These are phyloP conservation scores for Coemansia sp. DNA, from an alignment of 371 early-diverging fungal genomes.

Conservation along the genomic window DNA sequence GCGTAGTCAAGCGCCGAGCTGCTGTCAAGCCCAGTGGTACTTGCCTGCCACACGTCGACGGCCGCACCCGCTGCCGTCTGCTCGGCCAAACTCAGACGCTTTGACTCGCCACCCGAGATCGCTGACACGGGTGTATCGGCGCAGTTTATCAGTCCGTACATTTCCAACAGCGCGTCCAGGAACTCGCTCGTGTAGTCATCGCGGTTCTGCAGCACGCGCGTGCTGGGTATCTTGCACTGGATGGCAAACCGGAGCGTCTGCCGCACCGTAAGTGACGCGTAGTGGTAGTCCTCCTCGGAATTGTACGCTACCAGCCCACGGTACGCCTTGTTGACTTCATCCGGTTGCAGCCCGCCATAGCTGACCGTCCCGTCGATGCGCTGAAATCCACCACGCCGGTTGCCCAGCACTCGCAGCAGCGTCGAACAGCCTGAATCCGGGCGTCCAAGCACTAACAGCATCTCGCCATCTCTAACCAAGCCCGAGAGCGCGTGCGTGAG, in stretches of 20 bases:
- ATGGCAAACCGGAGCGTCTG: constrained; percentile 68
- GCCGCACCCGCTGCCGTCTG: constrained; percentile 77
- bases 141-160: constrained; percentile 46
- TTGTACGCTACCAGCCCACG: constrained; percentile 64
- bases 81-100: constrained; percentile 84
- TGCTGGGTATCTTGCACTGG: constrained; percentile 65
- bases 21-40: constrained; percentile 88
- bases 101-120: constrained; percentile 88
- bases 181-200: constrained; percentile 45
- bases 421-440: constrained; percentile 74
- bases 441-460: constrained; percentile 70
- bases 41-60: constrained; percentile 82
- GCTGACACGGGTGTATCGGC: constrained; percentile 77
- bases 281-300: constrained; percentile 72
- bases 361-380: constrained; percentile 55
- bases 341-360: constrained; percentile 62
- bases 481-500: constrained; percentile 63
- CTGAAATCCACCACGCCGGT: constrained; percentile 61
- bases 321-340: constrained; percentile 56
- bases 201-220: constrained; percentile 53
- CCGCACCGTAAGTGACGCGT: constrained; percentile 65
- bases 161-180: constrained; percentile 55
- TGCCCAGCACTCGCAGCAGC: constrained; percentile 63
- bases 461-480: constrained; percentile 65
- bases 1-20: constrained; percentile 67